A percentile compares a stretch with the other conserved stretches of the same genome.
Conservation (phyloP, 805 yeast species). For the Metschnikowia vanudenii region DNA sequence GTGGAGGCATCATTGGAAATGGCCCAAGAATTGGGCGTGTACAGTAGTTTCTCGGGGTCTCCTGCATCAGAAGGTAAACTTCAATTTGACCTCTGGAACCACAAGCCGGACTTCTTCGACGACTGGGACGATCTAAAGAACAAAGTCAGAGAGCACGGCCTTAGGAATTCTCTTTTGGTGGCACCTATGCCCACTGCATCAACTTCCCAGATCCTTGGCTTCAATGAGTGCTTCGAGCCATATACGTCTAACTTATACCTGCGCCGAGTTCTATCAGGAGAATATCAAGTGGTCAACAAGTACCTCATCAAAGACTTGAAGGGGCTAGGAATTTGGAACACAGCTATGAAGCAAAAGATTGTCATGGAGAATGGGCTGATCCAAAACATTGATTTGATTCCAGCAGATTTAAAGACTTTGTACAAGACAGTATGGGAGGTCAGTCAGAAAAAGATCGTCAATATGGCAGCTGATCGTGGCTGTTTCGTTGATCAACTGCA, state of each 20-base stretch:
- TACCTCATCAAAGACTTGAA: conserved; percentile 80
- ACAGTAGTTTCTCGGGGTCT: conserved; percentile 74
- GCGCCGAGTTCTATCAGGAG: conserved; percentile 90
- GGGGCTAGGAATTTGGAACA: conserved; percentile 80
- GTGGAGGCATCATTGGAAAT: conserved; percentile 83
- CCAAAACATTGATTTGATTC: conserved; percentile 70
- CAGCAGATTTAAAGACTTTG: conserved; percentile 68
- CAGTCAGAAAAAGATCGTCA: conserved; percentile 79
- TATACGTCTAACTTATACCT: conserved; percentile 89
- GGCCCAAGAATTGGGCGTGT: conserved; percentile 67
- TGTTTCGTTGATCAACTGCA: conserved; percentile 60
- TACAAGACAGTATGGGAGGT: conserved; percentile 97
- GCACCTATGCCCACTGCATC: conserved; percentile 99
- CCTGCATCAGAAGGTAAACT: conserved; percentile 85
- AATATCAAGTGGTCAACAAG: conserved; percentile 88
- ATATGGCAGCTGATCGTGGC: conserved; percentile 79
- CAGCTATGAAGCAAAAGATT: conserved; percentile 72
- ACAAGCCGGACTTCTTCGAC: conserved; percentile 68
- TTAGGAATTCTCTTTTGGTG: conserved; percentile 82
- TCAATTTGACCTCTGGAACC: conserved; percentile 87
- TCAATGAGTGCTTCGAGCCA: conserved; percentile 95
- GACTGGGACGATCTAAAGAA: conserved; percentile 79
- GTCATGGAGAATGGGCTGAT: conserved; percentile 82
- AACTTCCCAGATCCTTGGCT: conserved; percentile 92
- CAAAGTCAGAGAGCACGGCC: conserved; percentile 59